phyloP scores from a whole-genome alignment of 2,329 filamentous ascomycete species.

The Colletotrichum tropicale region DNA sequence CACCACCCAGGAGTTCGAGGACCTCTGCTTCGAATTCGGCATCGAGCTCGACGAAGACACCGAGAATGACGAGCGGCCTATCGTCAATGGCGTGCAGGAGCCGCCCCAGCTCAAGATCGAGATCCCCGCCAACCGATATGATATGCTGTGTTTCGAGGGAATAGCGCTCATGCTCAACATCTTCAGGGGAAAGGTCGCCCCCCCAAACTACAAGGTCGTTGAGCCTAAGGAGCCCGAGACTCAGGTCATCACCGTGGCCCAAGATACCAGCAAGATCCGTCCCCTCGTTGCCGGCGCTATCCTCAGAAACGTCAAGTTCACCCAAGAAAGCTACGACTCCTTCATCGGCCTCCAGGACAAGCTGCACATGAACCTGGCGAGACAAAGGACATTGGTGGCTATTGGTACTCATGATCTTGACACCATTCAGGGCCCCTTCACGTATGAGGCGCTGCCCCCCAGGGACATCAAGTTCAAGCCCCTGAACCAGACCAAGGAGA shows the following conservation, averaged over 20 bases:
- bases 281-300: conserved; percentile 91
- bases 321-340: conserved; percentile 88
- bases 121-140: conserved; percentile 91
- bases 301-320: conserved; percentile 89
- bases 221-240: conserved; percentile 75
- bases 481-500: conserved; percentile 87
- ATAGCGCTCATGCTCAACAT: conserved; percentile 96
- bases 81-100: conserved; percentile 81
- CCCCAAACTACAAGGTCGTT: conserved; percentile 81
- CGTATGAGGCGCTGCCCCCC: conserved; percentile 91
- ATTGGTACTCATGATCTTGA: conserved; percentile 98
- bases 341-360: conserved; percentile 99
- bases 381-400: conserved; percentile 91
- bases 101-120: conserved; percentile 96
- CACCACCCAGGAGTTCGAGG: conserved; percentile 94
- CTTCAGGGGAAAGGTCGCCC: conserved; percentile 77
- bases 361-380: conserved; percentile 92
- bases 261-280: conserved; percentile 77
- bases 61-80: conserved; percentile 73
- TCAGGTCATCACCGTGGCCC: conserved; percentile 80
- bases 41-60: conserved; percentile 98
- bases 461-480: conserved; percentile 90
- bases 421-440: conserved; percentile 92
- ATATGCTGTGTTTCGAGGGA: conserved; percentile 97
- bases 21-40: conserved; percentile 97